phyloP scores from a whole-genome alignment of 2,329 filamentous ascomycete species.

The Microthyrium microscopicum region DNA sequence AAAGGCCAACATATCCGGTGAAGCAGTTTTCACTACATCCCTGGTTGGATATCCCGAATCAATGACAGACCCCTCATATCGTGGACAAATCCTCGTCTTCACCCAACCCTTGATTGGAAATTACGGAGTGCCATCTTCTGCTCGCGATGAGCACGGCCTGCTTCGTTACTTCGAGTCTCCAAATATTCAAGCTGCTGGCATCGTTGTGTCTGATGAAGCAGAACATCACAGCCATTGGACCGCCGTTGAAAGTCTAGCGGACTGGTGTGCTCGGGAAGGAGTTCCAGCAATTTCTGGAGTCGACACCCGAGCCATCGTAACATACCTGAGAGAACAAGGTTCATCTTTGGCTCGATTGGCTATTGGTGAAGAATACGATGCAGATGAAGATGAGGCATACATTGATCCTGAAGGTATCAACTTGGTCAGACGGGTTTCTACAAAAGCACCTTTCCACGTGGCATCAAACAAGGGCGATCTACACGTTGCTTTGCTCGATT shows the following conservation, averaged over 20 bases:
- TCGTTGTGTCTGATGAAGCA: constrained; percentile 90
- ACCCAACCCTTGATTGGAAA: constrained; percentile 96
- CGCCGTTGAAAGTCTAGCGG: constrained; percentile 77
- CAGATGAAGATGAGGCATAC: constrained; percentile 92
- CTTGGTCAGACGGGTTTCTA: constrained; percentile 88
- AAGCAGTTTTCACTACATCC: constrained; percentile 97
- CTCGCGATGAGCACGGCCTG: constrained; percentile 74
- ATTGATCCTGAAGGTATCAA: constrained; percentile 94
- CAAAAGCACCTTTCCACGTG: constrained; percentile 94
- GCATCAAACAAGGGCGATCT: constrained; percentile 66
- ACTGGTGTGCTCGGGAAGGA: constrained; percentile 94
- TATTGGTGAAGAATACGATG: constrained; percentile 94
- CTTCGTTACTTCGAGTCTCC: constrained; percentile 97
- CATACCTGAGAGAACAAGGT: constrained; percentile 85
- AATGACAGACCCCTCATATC: constrained; percentile 52
- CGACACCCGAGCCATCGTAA: constrained; percentile 93
- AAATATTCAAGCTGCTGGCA: constrained; percentile 88
- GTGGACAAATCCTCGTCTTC: constrained; percentile 91
- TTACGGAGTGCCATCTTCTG: constrained; percentile 83
- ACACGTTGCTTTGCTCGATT: constrained; percentile 91
- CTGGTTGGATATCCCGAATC: constrained; percentile 96
- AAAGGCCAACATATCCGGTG: constrained; percentile 89
- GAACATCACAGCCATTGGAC: constrained; percentile 97
- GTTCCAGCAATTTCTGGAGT: constrained; percentile 93
- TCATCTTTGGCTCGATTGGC: constrained; percentile 90